Percentiles rank a stretch among this genome's conserved stretches.
phyloP scores from a whole-genome alignment of 768 basidiomycete genomes.

The Naganishia vaughanmartiniae region DNA sequence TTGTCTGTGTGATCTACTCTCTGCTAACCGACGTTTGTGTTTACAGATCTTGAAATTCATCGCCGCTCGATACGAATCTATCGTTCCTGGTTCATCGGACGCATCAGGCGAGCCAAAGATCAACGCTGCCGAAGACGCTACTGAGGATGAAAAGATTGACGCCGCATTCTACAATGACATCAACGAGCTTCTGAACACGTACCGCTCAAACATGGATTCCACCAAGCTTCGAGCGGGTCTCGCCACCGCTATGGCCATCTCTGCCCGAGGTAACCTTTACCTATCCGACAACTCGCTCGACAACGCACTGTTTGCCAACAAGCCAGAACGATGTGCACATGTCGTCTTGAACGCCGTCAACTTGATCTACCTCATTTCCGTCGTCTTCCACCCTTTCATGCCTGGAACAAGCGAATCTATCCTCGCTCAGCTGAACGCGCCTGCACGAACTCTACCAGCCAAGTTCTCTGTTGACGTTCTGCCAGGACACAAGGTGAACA shows the following conservation, averaged over 20 bases:
- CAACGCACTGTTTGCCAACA: slow-evolving; percentile 77
- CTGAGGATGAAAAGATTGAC: slow-evolving; percentile 53
- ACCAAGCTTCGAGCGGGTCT: slow-evolving; percentile 86
- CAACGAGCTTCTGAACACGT: slow-evolving; percentile 74
- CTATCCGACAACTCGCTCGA: slow-evolving; percentile 88
- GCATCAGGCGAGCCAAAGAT: slow-evolving; percentile 63
- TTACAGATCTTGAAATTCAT: slow-evolving; percentile 74
- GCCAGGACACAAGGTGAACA: slow-evolving; percentile 77
- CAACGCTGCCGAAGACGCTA: slow-evolving; percentile 43
- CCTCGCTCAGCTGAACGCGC: slow-evolving; percentile 81
- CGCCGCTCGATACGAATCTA: slow-evolving; percentile 72
- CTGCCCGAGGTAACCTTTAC: slow-evolving; percentile 84
- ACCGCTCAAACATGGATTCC: slow-evolving; percentile 80
- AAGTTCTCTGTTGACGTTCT: slow-evolving; percentile 75
- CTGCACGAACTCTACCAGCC: slow-evolving; percentile 72
- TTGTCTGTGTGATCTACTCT: too few species aligned
- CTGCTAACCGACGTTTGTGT: slow-evolving; percentile 13
- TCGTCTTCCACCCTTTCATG: slow-evolving; percentile 92
- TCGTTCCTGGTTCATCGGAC: slow-evolving; percentile 76
- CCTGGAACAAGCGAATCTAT: slow-evolving; percentile 80
- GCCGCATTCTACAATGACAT: slow-evolving; percentile 70
- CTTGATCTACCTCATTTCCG: slow-evolving; percentile 84
- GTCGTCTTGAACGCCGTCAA: slow-evolving; percentile 87
- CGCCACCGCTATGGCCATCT: slow-evolving; percentile 83
- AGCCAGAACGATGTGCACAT: slow-evolving; percentile 81